These are phyloP conservation scores for Raddia distichophylla DNA, from an alignment of 176 grass and related monocot genomes.

Conservation along the genomic window DNA sequence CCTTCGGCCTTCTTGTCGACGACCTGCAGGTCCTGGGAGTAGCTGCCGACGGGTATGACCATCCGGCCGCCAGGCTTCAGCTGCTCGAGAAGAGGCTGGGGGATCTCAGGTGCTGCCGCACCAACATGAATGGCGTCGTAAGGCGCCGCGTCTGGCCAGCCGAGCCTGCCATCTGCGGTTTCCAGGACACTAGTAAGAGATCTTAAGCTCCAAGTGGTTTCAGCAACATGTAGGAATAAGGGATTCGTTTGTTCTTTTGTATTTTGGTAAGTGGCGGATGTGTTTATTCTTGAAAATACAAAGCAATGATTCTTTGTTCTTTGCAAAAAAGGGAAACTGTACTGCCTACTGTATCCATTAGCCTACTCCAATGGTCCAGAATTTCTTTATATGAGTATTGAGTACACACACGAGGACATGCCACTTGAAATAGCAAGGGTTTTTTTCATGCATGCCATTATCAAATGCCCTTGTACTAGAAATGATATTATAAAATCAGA, in stretches of 20 bases:
- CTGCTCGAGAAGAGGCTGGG: conserved; percentile 67
- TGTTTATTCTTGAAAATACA: too few species aligned
- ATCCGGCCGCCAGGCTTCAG: conserved; percentile 78
- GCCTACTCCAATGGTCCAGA: not conserved
- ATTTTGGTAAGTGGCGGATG: too few species aligned
- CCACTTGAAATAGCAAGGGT: too few species aligned
- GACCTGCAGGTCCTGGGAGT: conserved; percentile 70
- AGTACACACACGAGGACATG: too few species aligned
- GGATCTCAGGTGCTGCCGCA: conserved; percentile 65
- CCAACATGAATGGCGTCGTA: conserved; percentile 81
- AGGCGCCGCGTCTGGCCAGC: conserved; percentile 58
- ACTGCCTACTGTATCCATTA: not conserved
- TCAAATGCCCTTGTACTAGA: too few species aligned
- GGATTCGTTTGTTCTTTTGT: too few species aligned
- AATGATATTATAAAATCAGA: too few species aligned
- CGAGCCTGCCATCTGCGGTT: conserved; percentile 69
- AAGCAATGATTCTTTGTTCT: too few species aligned
- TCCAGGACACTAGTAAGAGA: not conserved
- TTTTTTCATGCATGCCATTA: too few species aligned
- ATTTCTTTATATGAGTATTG: not conserved
- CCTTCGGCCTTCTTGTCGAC: conserved; percentile 75
- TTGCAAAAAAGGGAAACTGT: not conserved
- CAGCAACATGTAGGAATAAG: not conserved
- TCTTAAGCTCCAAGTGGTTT: not conserved
- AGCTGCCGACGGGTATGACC: conserved; percentile 77